Conservation (phyloP, 192 early-diverging fungal genomes). For the Coemansia umbellata region DNA sequence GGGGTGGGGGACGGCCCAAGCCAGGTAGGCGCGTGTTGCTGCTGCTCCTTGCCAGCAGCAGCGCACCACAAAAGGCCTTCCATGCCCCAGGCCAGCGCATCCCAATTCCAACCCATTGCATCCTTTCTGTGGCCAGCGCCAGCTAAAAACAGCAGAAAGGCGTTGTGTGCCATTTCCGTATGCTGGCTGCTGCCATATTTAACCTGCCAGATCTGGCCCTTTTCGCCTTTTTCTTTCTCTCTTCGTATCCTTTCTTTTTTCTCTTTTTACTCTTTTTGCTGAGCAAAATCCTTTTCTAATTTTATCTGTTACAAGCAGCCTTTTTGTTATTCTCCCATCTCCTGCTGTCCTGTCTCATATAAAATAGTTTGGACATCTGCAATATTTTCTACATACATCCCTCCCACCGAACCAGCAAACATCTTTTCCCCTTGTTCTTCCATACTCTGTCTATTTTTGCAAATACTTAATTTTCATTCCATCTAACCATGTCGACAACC, state of each 20-base stretch:
- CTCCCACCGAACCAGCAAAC: no score
- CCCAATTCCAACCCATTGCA: background rate
- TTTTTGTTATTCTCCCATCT: constrained; percentile 5
- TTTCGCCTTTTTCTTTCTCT: constrained; percentile 6
- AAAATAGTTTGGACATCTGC: constrained; percentile 1
- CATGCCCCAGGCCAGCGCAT: background rate
- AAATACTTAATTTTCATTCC: constrained; percentile 13
- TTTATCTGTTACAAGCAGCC: constrained; percentile 29
- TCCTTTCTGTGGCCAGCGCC: background rate
- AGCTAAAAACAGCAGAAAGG: background rate
- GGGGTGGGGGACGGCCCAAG: background rate
- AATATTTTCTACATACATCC: background rate
- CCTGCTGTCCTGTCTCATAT: background rate
- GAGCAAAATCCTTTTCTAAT: constrained; percentile 29
- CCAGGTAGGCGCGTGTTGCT: constrained; percentile 1
- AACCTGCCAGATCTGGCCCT: constrained; percentile 6
- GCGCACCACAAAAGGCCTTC: background rate
- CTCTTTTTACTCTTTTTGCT: constrained; percentile 34
- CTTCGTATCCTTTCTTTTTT: constrained; percentile 10
- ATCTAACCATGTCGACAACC: constrained; percentile 15
- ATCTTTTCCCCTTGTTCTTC: constrained; percentile 3
- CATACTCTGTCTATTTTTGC: constrained; percentile 1
- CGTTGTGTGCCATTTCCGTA: background rate
- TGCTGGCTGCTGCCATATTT: constrained; percentile 15
- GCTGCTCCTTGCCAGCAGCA: background rate